Evolutionary conservation across 176 grass and related monocot species (phyloP).

Genomic region (Poa pratensis): DNA sequence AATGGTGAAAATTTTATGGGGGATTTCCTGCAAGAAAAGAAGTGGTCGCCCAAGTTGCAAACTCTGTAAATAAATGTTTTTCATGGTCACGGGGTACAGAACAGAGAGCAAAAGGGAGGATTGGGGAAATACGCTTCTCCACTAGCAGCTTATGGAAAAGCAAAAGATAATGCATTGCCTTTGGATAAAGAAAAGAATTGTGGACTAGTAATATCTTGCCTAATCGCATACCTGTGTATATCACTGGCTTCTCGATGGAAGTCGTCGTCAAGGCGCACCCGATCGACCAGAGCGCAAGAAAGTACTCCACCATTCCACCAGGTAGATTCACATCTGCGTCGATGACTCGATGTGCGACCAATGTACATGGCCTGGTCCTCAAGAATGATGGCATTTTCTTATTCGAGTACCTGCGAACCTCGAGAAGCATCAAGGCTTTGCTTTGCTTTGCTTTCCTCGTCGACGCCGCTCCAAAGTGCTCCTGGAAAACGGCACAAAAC

Average conservation of each 20-base stretch:
- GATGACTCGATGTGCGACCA: neutral
- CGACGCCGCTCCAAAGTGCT: slow-evolving; percentile 20
- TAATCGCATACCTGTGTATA: neutral
- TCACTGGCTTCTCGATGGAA: neutral
- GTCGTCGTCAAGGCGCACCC: slow-evolving; percentile 3
- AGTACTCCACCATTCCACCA: neutral
- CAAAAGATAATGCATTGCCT: neutral
- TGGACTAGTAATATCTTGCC: neutral
- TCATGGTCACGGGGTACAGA: too few relatives aligned
- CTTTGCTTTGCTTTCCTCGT: slow-evolving; percentile 19
- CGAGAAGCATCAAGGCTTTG: slow-evolving; percentile 37
- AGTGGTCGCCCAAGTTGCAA: too few relatives aligned
- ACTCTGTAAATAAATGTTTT: too few relatives aligned
- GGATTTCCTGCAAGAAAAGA: too few relatives aligned
- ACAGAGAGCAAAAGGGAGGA: neutral
- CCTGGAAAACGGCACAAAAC: slow-evolving; percentile 43
- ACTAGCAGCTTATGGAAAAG: slow-evolving; percentile 1
- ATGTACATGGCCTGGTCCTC: neutral
- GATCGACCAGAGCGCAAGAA: neutral
- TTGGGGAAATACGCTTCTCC: neutral
- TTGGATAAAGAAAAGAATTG: neutral
- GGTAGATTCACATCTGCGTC: neutral
- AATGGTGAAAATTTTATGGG: too few relatives aligned
- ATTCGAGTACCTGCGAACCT: slow-evolving; percentile 31
- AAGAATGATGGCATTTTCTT: slow-evolving; percentile 24